Base-by-base conservation (phyloP, 352 stramenopile species). In the Phytophthora quininea region DNA sequence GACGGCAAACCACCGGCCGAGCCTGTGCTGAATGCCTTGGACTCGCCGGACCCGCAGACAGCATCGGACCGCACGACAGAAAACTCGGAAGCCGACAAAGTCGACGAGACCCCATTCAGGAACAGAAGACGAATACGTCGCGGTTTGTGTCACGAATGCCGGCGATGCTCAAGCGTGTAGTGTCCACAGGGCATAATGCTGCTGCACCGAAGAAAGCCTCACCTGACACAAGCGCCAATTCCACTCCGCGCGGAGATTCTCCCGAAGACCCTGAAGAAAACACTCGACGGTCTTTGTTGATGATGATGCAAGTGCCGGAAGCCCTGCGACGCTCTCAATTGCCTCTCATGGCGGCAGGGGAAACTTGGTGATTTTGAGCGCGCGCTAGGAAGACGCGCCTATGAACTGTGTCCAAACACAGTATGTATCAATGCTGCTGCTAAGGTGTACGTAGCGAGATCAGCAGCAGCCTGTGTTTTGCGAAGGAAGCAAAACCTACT, bases 131-230 rank as follows among this genome's bases (percentile, higher is more conserved):
- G 27, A 40, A 40, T 40, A 74, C 83, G 3, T 84, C 79, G 24
- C 74, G 76, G 8, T 76, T 93, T 61, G 75, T 92, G 3, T 87
- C 73, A 53, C 83, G 86, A 10, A 88, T 93, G 80, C 74, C 78
- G 32, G 79, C 80, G 6, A 79, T 89, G 79, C 58, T 80, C 14
- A 76, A 49, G 43, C 81, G 79, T 14, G 78, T 73, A 32, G 71
- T 86, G 2, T 73, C 72, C 0, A 74, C 61, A 49, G 72, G 71
- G 50, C 73, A 69, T 38, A 46, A 59, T 58, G 33, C 54, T 52
- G 19, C 53, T 49, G 30, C 31, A 45, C 32, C 46, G 0, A 60
- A 54, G 15, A 77, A 71, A 54, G 74, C 70, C 42, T 67, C 72
- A n/a, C 67, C 73, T 9, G 73, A 81, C 19, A 72, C 67, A 1